Conservation (phyloP, 768 basidiomycete genomes). For the Mycena metata region DNA sequence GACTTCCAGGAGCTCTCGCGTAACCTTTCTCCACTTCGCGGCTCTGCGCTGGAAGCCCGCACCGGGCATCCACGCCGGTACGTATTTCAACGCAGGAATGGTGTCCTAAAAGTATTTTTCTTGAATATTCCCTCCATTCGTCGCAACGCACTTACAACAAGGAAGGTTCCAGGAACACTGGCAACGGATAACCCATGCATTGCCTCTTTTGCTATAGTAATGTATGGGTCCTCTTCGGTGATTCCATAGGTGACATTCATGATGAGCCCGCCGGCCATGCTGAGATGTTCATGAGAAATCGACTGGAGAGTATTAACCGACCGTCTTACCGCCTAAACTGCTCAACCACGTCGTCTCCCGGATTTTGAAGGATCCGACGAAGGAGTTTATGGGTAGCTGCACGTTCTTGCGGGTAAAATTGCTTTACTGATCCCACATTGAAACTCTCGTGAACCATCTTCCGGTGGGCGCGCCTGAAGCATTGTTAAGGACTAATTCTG, state of each 20-base stretch:
- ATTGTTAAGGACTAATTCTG: neutral
- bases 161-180: slow-evolving; percentile 44
- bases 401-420: slow-evolving; percentile 44
- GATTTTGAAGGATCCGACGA: slow-evolving; percentile 45
- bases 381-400: slow-evolving; percentile 48
- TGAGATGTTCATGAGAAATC: neutral
- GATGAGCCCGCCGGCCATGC: slow-evolving; percentile 45
- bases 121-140: no score
- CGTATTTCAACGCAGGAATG: slow-evolving; percentile 16
- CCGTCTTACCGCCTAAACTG: slow-evolving; percentile 45
- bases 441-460: slow-evolving; percentile 49
- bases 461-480: slow-evolving; percentile 49
- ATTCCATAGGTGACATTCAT: slow-evolving; percentile 49
- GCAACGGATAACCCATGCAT: slow-evolving; percentile 42
- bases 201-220: slow-evolving; percentile 46
- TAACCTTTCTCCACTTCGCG: slow-evolving; percentile 4
- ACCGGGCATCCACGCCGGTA: slow-evolving; percentile 18
- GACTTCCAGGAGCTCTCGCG: neutral
- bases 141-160: slow-evolving; percentile 44
- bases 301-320: neutral
- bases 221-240: slow-evolving; percentile 47
- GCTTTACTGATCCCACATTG: slow-evolving; percentile 35
- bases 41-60: slow-evolving; percentile 15
- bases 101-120: slow-evolving; percentile 4
- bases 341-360: slow-evolving; percentile 45